These are phyloP conservation scores for Mortierella alpina DNA, from an alignment of 192 early-diverging fungal species.

Conservation along the genomic window DNA sequence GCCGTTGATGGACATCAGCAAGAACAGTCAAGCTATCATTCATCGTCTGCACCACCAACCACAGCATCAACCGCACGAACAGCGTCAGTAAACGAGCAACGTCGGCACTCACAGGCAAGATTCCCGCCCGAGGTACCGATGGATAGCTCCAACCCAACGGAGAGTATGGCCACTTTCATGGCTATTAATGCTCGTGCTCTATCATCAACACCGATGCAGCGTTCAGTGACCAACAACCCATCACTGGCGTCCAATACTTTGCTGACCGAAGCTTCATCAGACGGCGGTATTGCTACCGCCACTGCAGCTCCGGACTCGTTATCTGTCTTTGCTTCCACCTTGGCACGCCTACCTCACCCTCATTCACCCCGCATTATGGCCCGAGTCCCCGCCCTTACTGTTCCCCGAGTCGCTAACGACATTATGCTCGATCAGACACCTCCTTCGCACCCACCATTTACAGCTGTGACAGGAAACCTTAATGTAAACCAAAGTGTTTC, in stretches of 20 bases:
- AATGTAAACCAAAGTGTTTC: too few species aligned
- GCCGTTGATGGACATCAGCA: too few species aligned
- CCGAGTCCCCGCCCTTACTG: background rate
- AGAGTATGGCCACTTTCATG: conserved; percentile 6
- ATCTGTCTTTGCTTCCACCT: conserved; percentile 20
- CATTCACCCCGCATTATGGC: background rate
- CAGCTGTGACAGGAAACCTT: background rate
- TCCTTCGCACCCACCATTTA: background rate
- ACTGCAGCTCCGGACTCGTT: conserved; percentile 2
- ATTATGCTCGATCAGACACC: too few species aligned
- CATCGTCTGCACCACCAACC: too few species aligned
- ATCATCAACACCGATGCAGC: conserved; percentile 42
- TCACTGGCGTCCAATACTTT: background rate
- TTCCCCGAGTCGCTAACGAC: background rate
- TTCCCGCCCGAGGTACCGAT: background rate
- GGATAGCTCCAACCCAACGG: conserved; percentile 12
- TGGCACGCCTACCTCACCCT: conserved; percentile 2
- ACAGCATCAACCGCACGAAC: too few species aligned
- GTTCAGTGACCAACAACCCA: conserved; percentile 35
- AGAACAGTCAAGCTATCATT: too few species aligned
- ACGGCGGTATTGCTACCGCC: conserved; percentile 19
- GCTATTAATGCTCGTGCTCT: background rate
- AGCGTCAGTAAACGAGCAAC: too few species aligned
- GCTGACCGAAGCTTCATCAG: too few species aligned
- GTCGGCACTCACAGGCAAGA: too few species aligned